Evolutionary conservation across 1,284 basidiomycete genomes (phyloP).

Genomic region (Sanghuangporus baumii): DNA sequence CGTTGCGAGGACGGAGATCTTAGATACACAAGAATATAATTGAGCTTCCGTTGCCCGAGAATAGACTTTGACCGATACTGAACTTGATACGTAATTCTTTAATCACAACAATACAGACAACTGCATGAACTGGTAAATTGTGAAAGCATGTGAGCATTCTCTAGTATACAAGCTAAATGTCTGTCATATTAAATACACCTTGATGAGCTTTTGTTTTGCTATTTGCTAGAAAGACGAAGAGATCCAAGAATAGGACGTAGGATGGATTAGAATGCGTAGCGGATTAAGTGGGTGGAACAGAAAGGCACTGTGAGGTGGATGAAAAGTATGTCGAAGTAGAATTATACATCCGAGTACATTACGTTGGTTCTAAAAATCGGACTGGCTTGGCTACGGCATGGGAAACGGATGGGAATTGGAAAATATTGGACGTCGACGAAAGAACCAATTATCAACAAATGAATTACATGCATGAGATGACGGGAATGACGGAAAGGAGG

Average conservation of each 20-base stretch:
- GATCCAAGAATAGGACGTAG: not conserved
- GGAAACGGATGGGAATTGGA: not conserved
- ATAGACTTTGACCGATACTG: too few relatives aligned
- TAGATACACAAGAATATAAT: too few relatives aligned
- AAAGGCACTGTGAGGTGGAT: not conserved
- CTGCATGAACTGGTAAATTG: not conserved
- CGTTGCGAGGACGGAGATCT: too few relatives aligned
- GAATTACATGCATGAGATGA: not conserved
- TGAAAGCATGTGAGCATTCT: not conserved
- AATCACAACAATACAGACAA: not conserved
- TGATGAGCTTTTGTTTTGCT: not conserved
- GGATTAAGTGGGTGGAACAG: not conserved
- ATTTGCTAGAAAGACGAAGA: not conserved
- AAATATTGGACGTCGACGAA: not conserved
- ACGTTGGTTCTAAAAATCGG: not conserved
- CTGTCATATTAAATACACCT: not conserved
- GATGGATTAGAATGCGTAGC: not conserved
- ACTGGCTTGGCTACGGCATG: not conserved
- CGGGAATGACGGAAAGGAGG: not conserved
- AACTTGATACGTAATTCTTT: too few relatives aligned
- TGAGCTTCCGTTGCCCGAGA: too few relatives aligned
- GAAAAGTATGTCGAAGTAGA: not conserved
- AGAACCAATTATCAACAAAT: not conserved
- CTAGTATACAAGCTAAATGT: not conserved
- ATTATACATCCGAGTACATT: conserved; percentile 7